A percentile compares a stretch with the other conserved stretches of the same genome.
These are phyloP conservation scores for Eragrostis curvula DNA, from an alignment of 176 grass and related monocot species.

Conservation along the genomic window DNA sequence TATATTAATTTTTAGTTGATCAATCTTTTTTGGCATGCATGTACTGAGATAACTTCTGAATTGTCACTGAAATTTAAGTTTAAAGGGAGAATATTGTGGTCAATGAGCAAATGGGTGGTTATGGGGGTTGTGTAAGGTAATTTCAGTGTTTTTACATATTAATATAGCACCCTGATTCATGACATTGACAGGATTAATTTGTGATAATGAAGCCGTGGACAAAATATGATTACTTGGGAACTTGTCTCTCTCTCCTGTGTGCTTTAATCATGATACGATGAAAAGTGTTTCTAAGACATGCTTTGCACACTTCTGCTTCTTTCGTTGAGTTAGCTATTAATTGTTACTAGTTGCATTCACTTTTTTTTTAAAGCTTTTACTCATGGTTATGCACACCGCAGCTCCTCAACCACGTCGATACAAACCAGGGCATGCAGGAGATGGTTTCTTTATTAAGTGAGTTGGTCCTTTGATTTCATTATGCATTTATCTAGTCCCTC, in stretches of 20 bases:
- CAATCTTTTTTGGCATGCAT: too few relatives aligned
- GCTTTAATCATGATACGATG: not conserved
- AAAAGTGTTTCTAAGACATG: not conserved
- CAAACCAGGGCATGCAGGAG: constrained; percentile 60
- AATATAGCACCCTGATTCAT: constrained; percentile 3
- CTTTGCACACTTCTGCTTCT: not conserved
- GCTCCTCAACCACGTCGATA: constrained; percentile 36
- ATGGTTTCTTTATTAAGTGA: constrained; percentile 70
- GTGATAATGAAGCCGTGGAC: not conserved
- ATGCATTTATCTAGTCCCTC: not conserved
- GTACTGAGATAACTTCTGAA: constrained; percentile 29
- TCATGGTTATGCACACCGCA: constrained; percentile 45
- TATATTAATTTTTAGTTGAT: constrained; percentile 14
- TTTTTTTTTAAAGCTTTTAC: constrained; percentile 17
- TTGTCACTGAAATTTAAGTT: not conserved
- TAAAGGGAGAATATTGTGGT: not conserved
- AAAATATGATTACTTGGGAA: constrained; percentile 3
- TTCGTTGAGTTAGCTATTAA: constrained; percentile 10
- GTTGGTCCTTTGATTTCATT: constrained; percentile 44
- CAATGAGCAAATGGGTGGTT: constrained; percentile 22
- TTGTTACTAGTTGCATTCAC: not conserved
- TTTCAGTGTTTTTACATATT: not conserved
- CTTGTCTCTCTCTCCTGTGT: not conserved
- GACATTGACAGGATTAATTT: not conserved
- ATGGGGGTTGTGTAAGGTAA: not conserved